A percentile compares a stretch with the other conserved stretches of the same genome.
These are phyloP conservation scores for Ogataea ramenticola DNA, from an alignment of 805 yeast species.

Conservation along the genomic window DNA sequence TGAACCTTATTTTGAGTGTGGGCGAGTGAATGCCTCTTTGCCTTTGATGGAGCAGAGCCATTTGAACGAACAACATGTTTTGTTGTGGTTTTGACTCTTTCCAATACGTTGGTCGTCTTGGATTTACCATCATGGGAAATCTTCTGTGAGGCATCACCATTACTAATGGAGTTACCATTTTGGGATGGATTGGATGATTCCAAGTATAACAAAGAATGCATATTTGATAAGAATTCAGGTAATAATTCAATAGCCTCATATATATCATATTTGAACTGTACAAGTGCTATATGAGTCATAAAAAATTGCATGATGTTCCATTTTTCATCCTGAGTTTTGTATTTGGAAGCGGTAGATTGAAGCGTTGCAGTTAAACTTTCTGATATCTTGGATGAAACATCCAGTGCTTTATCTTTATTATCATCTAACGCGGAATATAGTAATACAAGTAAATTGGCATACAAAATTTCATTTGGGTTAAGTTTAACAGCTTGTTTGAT, in stretches of 20 bases:
- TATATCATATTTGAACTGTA: slow-evolving; percentile 53
- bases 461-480: slow-evolving; percentile 48
- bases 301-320: slow-evolving; percentile 60
- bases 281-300: slow-evolving; percentile 65
- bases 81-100: background rate
- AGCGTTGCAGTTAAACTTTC: slow-evolving; percentile 25
- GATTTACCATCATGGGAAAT: background rate
- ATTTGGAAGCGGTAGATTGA: slow-evolving; percentile 34
- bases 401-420: slow-evolving; percentile 20
- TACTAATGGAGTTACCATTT: background rate
- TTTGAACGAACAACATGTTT: background rate
- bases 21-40: background rate
- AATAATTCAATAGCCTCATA: slow-evolving; percentile 54
- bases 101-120: background rate
- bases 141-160: background rate
- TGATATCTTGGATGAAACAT: slow-evolving; percentile 49
- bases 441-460: slow-evolving; percentile 63
- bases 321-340: slow-evolving; percentile 18
- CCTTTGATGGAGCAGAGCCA: background rate
- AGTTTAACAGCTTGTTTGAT: slow-evolving; percentile 40
- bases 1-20: slow-evolving; percentile 4
- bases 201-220: slow-evolving; percentile 25
- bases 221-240: slow-evolving; percentile 59
- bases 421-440: slow-evolving; percentile 58
- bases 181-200: background rate